Conservation (phyloP, 1,284 basidiomycete species). For the Ceratorhiza oryzae-sativae region DNA sequence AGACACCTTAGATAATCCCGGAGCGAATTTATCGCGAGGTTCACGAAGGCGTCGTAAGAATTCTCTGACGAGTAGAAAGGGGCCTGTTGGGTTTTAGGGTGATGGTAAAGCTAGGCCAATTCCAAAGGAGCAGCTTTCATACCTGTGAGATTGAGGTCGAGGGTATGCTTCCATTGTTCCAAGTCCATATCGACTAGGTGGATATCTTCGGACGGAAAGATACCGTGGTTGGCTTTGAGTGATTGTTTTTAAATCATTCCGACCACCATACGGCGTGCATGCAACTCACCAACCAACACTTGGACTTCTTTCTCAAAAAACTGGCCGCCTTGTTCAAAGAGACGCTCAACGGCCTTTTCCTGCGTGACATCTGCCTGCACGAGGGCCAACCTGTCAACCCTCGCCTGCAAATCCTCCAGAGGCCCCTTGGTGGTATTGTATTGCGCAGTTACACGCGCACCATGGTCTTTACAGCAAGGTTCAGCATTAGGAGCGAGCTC, state of each 20-base stretch:
- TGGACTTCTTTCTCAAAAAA: slow-evolving; percentile 41
- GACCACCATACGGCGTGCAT: not conserved
- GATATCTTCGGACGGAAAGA: slow-evolving; percentile 58
- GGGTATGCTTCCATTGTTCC: slow-evolving; percentile 68
- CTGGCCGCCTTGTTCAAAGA: slow-evolving; percentile 43
- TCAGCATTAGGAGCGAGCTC: no score
- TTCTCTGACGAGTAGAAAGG: slow-evolving; percentile 70
- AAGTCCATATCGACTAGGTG: slow-evolving; percentile 67
- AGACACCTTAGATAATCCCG: slow-evolving; percentile 57
- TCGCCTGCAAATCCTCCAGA: slow-evolving; percentile 57
- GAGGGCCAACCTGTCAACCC: slow-evolving; percentile 52
- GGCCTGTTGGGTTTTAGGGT: slow-evolving; percentile 14
- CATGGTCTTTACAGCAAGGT: slow-evolving; percentile 69
- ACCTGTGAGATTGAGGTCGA: slow-evolving; percentile 70
- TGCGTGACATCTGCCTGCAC: slow-evolving; percentile 66
- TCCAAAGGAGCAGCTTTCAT: slow-evolving; percentile 28
- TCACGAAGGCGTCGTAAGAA: slow-evolving; percentile 61
- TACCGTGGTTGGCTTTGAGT: slow-evolving; percentile 74
- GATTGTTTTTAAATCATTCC: no score
- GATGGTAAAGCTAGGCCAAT: no score
- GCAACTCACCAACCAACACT: slow-evolving; percentile 23
- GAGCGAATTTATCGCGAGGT: slow-evolving; percentile 52
- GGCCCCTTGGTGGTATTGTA: slow-evolving; percentile 65
- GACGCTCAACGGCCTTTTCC: slow-evolving; percentile 62
- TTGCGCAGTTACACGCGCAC: slow-evolving; percentile 74